Evolutionary conservation across 805 yeast species (phyloP), one percentile per base, ranked within the genome.

Genomic region (Cyberlindnera saturnus): DNA sequence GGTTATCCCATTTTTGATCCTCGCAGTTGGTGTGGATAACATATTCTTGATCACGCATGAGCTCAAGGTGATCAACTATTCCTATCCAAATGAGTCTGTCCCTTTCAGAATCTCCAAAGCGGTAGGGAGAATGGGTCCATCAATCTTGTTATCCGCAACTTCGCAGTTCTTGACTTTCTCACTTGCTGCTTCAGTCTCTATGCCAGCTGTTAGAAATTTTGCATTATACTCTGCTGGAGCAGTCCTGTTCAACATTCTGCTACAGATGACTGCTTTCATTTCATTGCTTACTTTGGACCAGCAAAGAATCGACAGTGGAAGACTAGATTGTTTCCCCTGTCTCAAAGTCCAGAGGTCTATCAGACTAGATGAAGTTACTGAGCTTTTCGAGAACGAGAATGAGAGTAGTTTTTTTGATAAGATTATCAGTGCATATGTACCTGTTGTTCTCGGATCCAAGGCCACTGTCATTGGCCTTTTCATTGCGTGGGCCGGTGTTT

Each of bases 11-110:
- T 91, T 91, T 58, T 68, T 91, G 55, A 85, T 91, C 13, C 70
- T 91, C 45, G 99, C 99, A 0, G 82, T 91, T 43, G 99, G 99
- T n/a, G 88, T 91, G 23, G 99, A 91, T 64, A 91, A 91, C 60
- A 86, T 91, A 20, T 93, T 90, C 57, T 67, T 91, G 50, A 77
- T 91, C 17, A 82, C 88, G 1, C 90, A 90, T 59, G 96, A 89
- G 56, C 68, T 86, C 38, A 76, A 80, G 35, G 64, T 71, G 16
- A 74, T 81, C 26, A 75, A 75, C 38, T 71, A 65, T 11, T 51
- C 71, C 3, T 60, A 65, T 37, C 75, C 79, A 0, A 66, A 64
- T 39, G 73, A 76, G 39, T 54, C 75, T 0, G 62, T 82, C 1
- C 79, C 81, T 34, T 71, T 75, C 38, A 71, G 88, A 43, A 70